Percentiles rank a stretch among this genome's conserved stretches.
Conservation (phyloP, 768 basidiomycete genomes). For the Tephrocybe rancida region DNA sequence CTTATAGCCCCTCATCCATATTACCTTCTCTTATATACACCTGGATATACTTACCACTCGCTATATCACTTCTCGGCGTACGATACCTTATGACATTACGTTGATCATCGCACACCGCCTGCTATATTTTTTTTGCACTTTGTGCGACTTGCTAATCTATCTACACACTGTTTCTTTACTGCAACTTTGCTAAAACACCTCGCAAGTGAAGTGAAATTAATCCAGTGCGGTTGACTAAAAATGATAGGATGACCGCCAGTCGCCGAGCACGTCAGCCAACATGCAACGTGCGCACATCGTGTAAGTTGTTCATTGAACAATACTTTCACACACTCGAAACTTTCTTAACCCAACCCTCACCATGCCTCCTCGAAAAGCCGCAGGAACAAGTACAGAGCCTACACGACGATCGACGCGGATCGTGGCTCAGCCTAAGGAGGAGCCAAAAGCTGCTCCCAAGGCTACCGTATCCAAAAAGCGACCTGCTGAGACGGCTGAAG, state of each 20-base stretch:
- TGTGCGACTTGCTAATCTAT: background rate
- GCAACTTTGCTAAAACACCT: too few species aligned
- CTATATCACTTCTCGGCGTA: conserved; percentile 8
- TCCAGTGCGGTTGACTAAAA: too few species aligned
- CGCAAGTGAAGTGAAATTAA: background rate
- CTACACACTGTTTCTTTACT: background rate
- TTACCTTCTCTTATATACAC: conserved; percentile 9
- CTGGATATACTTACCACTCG: conserved; percentile 8
- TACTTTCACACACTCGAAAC: conserved; percentile 14
- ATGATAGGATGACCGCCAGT: background rate
- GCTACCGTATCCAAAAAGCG: conserved; percentile 39
- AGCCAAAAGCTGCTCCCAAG: conserved; percentile 29
- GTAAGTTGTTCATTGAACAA: background rate
- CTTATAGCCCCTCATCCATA: background rate
- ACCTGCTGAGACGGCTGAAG: conserved; percentile 36
- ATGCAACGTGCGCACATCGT: background rate
- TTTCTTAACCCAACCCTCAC: conserved; percentile 19
- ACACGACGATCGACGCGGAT: conserved; percentile 62
- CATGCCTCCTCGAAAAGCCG: conserved; percentile 37
- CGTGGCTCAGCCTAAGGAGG: conserved; percentile 47
- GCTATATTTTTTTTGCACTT: background rate
- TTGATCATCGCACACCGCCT: background rate
- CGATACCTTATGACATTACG: conserved; percentile 11
- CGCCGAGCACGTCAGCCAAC: background rate
- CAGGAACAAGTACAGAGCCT: conserved; percentile 36